These are phyloP conservation scores for Penicillium sp. DNA, from an alignment of 2,329 filamentous ascomycete genomes.

Conservation along the genomic window DNA sequence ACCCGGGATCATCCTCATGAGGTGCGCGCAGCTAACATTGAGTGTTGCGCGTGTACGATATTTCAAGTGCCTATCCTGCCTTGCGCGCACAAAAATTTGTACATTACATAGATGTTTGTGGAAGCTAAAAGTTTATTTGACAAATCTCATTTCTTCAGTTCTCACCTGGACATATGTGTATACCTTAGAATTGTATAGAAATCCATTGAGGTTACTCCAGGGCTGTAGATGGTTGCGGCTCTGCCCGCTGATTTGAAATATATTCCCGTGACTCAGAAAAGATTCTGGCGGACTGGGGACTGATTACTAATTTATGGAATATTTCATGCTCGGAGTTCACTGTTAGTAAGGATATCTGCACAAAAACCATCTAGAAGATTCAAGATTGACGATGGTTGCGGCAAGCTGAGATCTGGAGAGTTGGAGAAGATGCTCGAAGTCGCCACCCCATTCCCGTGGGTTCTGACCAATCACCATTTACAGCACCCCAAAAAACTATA, in stretches of 20 bases:
- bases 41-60: neutral
- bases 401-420: neutral
- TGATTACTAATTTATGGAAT: neutral
- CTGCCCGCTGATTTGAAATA: neutral
- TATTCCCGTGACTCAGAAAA: neutral
- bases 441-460: slow-evolving; percentile 17
- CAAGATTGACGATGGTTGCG: neutral
- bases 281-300: neutral
- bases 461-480: slow-evolving; percentile 13
- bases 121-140: neutral
- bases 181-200: neutral
- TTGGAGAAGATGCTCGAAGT: slow-evolving; percentile 15
- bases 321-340: neutral
- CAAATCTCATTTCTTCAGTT: neutral
- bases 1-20: neutral
- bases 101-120: neutral
- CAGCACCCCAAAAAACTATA: slow-evolving; percentile 3
- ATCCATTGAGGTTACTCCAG: neutral
- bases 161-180: neutral
- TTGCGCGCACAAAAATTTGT: neutral
- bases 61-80: neutral
- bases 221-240: too few species aligned
- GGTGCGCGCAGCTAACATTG: neutral
- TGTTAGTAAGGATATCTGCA: neutral
- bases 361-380: neutral